Conservation (phyloP, 345 rosid genomes). For the Hibiscus syriacus region DNA sequence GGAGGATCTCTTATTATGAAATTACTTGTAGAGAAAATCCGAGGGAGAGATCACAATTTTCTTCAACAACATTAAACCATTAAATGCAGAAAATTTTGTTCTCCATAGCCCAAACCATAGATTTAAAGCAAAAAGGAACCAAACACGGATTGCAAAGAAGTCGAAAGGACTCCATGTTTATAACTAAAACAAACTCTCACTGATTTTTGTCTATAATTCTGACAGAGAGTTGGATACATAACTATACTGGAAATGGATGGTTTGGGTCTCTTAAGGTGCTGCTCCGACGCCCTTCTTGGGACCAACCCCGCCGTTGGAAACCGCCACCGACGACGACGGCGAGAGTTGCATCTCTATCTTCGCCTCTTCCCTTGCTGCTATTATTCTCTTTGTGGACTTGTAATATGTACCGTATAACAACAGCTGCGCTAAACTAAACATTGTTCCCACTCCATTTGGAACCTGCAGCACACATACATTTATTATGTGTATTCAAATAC, state of each 20-base stretch:
- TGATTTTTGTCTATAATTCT: too few relatives aligned
- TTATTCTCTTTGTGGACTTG: slow-evolving; percentile 45
- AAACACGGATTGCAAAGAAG: neutral
- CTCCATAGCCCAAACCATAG: neutral
- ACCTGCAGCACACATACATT: slow-evolving; percentile 35
- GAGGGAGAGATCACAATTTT: too few relatives aligned
- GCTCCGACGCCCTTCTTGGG: neutral
- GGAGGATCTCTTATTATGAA: too few relatives aligned
- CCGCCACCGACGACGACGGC: slow-evolving; percentile 24
- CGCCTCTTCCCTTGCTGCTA: slow-evolving; percentile 35
- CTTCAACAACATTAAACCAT: neutral
- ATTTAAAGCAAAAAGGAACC: too few relatives aligned
- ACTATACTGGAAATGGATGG: neutral
- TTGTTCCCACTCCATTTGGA: slow-evolving; percentile 71
- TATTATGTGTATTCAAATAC: too few relatives aligned
- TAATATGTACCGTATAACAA: slow-evolving; percentile 50
- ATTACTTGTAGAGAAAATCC: too few relatives aligned
- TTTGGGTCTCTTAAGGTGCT: neutral
- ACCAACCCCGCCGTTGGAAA: neutral
- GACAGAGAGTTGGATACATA: too few relatives aligned
- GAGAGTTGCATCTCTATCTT: slow-evolving; percentile 27
- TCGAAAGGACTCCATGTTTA: neutral
- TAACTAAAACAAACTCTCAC: neutral
- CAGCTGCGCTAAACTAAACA: slow-evolving; percentile 51
- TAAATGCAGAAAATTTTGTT: neutral